These are phyloP conservation scores for Lecanicillium sp. DNA, from an alignment of 2,329 filamentous ascomycete genomes.

Conservation along the genomic window DNA sequence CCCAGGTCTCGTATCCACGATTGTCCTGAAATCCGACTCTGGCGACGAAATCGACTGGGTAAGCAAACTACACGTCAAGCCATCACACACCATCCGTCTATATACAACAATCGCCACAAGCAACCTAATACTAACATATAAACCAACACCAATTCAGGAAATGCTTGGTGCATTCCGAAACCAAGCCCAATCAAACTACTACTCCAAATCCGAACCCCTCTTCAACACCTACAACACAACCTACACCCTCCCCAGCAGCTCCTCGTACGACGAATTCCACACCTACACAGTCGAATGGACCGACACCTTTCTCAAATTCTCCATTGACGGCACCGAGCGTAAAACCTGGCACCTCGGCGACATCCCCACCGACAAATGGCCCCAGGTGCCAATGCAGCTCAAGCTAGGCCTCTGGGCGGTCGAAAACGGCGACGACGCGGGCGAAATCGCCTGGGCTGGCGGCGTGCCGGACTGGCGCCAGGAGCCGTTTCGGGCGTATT, in stretches of 20 bases:
- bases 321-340: conserved; percentile 39
- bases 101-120: too few relatives aligned
- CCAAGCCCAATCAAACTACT: conserved; percentile 75
- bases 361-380: conserved; percentile 43
- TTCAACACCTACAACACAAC: conserved; percentile 41
- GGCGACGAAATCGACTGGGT: conserved; percentile 60
- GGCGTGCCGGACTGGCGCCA: conserved; percentile 33
- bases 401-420: conserved; percentile 53
- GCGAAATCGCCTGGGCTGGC: conserved; percentile 61
- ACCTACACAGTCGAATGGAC: conserved; percentile 65
- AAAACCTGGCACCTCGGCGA: conserved; percentile 31
- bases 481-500: conserved; percentile 18
- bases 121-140: too few relatives aligned
- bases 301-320: conserved; percentile 46
- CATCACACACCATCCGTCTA: neutral
- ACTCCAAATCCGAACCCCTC: conserved; percentile 55
- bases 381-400: conserved; percentile 61
- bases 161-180: conserved; percentile 23
- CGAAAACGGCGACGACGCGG: conserved; percentile 39
- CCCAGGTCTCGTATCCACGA: conserved; percentile 66
- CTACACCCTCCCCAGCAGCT: conserved; percentile 30
- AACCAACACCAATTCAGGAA: conserved; percentile 13
- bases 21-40: conserved; percentile 68
- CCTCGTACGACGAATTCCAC: conserved; percentile 37
- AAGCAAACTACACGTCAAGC: too few relatives aligned